Percentiles rank a stretch among this genome's conserved stretches.
These are phyloP conservation scores for Botryotinia globosa DNA, from an alignment of 2,329 filamentous ascomycete genomes.

Conservation along the genomic window DNA sequence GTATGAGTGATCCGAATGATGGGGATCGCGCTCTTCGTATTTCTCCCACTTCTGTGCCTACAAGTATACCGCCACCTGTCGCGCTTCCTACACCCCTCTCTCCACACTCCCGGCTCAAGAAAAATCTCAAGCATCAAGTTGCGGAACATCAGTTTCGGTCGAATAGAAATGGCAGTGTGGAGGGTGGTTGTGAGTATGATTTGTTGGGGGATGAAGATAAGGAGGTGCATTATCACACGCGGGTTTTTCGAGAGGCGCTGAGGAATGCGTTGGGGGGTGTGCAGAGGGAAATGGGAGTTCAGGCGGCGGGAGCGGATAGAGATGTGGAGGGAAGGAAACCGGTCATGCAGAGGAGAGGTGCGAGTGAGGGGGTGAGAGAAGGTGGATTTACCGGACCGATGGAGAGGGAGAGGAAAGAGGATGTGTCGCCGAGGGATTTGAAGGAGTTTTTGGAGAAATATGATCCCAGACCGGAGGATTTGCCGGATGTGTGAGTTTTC, in stretches of 20 bases:
- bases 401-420: background rate
- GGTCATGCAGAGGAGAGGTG: background rate
- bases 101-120: background rate
- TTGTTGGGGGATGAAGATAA: background rate
- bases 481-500: slow-evolving; percentile 13
- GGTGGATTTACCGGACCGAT: background rate
- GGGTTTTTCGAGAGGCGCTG: background rate
- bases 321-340: background rate
- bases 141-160: background rate
- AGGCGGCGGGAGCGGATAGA: background rate
- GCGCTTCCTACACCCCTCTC: background rate
- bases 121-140: background rate
- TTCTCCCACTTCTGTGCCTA: background rate
- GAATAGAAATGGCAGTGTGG: background rate
- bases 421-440: background rate
- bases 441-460: slow-evolving; percentile 25
- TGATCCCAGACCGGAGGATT: slow-evolving; percentile 15
- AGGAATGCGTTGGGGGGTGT: background rate
- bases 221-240: background rate
- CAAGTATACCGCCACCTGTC: too few relatives aligned
- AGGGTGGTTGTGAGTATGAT: background rate
- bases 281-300: background rate
- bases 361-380: background rate
- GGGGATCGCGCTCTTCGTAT: background rate
- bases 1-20: background rate